Base-by-base conservation (phyloP, 306 rosid species). In the Chamaecrista fasciculata region DNA sequence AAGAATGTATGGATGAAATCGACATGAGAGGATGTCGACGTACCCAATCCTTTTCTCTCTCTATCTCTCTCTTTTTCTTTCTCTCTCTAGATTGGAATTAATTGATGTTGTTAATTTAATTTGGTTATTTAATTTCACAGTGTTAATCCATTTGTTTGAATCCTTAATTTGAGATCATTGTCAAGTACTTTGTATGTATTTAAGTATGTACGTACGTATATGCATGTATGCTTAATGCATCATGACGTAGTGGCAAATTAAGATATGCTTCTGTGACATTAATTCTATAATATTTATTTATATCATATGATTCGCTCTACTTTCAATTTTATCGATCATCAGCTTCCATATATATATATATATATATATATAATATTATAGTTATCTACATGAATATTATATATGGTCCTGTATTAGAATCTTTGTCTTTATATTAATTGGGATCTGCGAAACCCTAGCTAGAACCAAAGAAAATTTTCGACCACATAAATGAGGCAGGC, bases 21-120 rank as follows among this genome's bases (percentile, higher is more conserved):
- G 96, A 83, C 96, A 86, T 84, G 91, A 92, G 78, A 84, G 86
- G 91, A 87, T 92, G 95, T 86, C 89, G 90, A 85, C n/a, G n/a
- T n/a, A n/a, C 73, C 43, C 64, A 87, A 72, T 23, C 21, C 33
- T 16, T 56, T 4, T 20, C 29, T 15, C 28, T 4, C 29, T 48
- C 66, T 9, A 56, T 26, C 31, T 59, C 28, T 71, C 8, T 72
- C 26, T 66, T 48, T 42, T 43, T 71, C 70, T 70, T 69, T 47
- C 43, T 39, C 50, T 72, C 49, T 68, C 25, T 77, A 66, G 60
- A 83, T 71, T 85, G 78, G 79, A 76, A 72, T 75, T 33, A 6
- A 31, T n/a, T 68, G 56, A n/a, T 68, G 72, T 67, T 78, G 83
- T 63, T 73, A 67, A 55, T 39, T 6, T 71, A 62, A 40, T 67